A percentile compares a stretch with the other conserved stretches of the same genome.
These are phyloP conservation scores for Scleromitrula shiraiana DNA, from an alignment of 2,329 filamentous ascomycete genomes.

Conservation along the genomic window DNA sequence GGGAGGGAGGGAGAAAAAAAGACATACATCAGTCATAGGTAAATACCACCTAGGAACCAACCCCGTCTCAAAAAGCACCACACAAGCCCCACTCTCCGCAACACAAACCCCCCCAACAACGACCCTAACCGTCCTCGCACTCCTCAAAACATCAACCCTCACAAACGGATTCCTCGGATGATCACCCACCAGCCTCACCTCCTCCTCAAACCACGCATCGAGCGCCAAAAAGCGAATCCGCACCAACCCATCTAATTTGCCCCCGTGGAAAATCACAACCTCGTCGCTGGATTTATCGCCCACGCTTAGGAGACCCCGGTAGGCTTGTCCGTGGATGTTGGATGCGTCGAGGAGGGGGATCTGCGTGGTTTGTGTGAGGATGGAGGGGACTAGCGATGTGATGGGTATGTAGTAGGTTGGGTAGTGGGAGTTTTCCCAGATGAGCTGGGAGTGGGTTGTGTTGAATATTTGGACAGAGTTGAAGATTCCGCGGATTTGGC, in stretches of 20 bases:
- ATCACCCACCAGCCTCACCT: constrained; percentile 43
- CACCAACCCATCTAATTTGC: constrained; percentile 28
- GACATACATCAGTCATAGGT: constrained; percentile 34
- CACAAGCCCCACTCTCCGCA: constrained; percentile 34
- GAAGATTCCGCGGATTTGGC: background rate
- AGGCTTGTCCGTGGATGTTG: background rate
- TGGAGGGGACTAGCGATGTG: background rate
- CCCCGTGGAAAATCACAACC: constrained; percentile 29
- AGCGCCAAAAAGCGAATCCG: constrained; percentile 35
- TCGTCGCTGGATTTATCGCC: background rate
- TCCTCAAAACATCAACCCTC: constrained; percentile 51
- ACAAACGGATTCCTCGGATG: constrained; percentile 62
- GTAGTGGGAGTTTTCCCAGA: background rate
- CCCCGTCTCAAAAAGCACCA: constrained; percentile 52
- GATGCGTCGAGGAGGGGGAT: background rate
- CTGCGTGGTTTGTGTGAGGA: background rate
- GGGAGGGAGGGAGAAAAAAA: too few species aligned
- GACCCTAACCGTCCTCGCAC: constrained; percentile 44
- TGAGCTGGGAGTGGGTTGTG: background rate
- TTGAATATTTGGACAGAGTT: background rate
- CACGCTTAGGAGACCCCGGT: background rate
- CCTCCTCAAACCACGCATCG: constrained; percentile 49
- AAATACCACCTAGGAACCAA: constrained; percentile 52
- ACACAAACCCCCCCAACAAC: constrained; percentile 39
- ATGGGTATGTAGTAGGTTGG: background rate